These are phyloP conservation scores for Colletotrichum acutatum DNA, from an alignment of 2,329 filamentous ascomycete genomes.

Conservation along the genomic window DNA sequence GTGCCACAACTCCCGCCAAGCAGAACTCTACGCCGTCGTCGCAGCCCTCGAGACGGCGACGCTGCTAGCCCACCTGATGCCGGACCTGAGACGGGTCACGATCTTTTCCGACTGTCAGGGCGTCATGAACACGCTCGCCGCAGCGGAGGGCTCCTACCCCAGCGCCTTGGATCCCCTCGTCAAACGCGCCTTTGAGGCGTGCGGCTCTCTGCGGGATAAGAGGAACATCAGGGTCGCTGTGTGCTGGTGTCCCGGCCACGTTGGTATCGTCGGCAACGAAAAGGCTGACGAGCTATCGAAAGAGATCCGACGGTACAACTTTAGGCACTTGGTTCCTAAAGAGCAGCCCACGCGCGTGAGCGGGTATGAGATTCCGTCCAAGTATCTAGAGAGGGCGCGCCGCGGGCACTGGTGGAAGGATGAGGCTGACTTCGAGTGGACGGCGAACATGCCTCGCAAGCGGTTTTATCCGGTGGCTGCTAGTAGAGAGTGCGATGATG, in stretches of 20 bases:
- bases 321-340: background rate
- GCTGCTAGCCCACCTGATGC: background rate
- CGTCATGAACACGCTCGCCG: background rate
- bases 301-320: background rate
- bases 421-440: background rate
- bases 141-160: background rate
- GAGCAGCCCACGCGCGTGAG: background rate
- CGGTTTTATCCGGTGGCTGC: too few species aligned
- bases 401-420: background rate
- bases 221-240: background rate
- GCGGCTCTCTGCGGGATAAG: background rate
- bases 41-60: constrained; percentile 8
- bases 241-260: constrained; percentile 23
- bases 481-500: too few species aligned
- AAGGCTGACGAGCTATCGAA: background rate
- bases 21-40: constrained; percentile 9
- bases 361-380: background rate
- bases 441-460: too few species aligned
- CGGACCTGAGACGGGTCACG: background rate
- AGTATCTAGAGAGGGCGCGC: background rate
- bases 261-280: constrained; percentile 13
- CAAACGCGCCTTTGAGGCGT: constrained; percentile 11
- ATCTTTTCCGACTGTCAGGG: constrained; percentile 21
- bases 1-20: background rate
- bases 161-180: constrained; percentile 5